phyloP scores from a whole-genome alignment of 169 alveolate species.

The Babesia bigemina region DNA sequence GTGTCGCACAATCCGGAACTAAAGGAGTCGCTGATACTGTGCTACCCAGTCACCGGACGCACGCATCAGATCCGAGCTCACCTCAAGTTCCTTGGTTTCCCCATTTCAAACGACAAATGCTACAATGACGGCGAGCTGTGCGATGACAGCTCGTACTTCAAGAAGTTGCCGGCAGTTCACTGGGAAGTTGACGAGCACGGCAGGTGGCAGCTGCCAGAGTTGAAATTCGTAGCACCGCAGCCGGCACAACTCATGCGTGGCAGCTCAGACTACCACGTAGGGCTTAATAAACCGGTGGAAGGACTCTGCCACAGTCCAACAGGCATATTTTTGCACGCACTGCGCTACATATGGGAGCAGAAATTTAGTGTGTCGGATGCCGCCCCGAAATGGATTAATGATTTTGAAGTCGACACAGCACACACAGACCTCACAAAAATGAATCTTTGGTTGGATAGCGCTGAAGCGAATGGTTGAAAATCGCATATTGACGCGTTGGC shows the following conservation, averaged over 20 bases:
- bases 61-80: constrained; percentile 98
- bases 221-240: constrained; percentile 4
- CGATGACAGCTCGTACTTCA: constrained; percentile 60
- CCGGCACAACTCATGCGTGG: neutral
- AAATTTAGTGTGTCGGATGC: constrained; percentile 39
- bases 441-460: constrained; percentile 7
- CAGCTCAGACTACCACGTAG: constrained; percentile 23
- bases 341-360: constrained; percentile 71
- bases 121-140: constrained; percentile 63
- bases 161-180: constrained; percentile 57
- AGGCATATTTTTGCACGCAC: constrained; percentile 77
- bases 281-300: constrained; percentile 14
- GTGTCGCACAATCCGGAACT: constrained; percentile 82
- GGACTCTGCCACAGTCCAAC: constrained; percentile 59
- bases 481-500: neutral
- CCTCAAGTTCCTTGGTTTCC: constrained; percentile 87
- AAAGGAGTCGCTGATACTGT: constrained; percentile 86
- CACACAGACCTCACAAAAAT: neutral
- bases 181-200: constrained; percentile 55
- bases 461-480: neutral
- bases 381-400: constrained; percentile 49
- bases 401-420: constrained; percentile 24
- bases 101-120: constrained; percentile 83
- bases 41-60: constrained; percentile 95
- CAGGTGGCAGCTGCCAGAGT: constrained; percentile 38